These are phyloP conservation scores for Middelhovenomyces tepae DNA, from an alignment of 805 yeast species.

Conservation along the genomic window DNA sequence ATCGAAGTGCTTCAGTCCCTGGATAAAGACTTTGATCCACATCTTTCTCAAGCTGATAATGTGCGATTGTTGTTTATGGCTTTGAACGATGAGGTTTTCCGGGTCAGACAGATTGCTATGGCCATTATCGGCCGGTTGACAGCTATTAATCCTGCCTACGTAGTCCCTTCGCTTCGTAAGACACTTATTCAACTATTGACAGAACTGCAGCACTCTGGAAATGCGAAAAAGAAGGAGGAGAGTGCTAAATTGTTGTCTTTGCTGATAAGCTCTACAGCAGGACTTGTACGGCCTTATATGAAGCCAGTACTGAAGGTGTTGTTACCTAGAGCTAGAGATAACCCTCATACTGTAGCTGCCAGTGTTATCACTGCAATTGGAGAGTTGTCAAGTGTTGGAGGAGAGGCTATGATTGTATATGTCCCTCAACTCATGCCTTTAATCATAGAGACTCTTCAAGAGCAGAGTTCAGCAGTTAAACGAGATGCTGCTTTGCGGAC, in stretches of 20 bases:
- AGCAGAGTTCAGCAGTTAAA: constrained; percentile 80
- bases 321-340: constrained; percentile 63
- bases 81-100: constrained; percentile 81
- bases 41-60: constrained; percentile 87
- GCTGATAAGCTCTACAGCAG: constrained; percentile 67
- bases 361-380: constrained; percentile 83
- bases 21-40: constrained; percentile 76
- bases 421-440: constrained; percentile 77
- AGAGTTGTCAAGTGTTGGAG: constrained; percentile 79
- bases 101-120: constrained; percentile 70
- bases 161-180: constrained; percentile 86
- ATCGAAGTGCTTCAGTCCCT: constrained; percentile 67
- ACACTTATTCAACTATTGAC: constrained; percentile 78
- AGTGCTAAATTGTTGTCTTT: constrained; percentile 68
- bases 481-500: constrained; percentile 85
- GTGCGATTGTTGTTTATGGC: constrained; percentile 80
- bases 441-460: constrained; percentile 79
- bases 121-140: constrained; percentile 77
- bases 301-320: constrained; percentile 83
- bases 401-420: constrained; percentile 69
- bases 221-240: constrained; percentile 74
- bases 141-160: constrained; percentile 85
- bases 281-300: constrained; percentile 82
- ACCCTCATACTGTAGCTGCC: constrained; percentile 74
- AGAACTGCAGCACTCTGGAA: constrained; percentile 72